Base-by-base conservation (phyloP, 129 eudicot species). In the Artemisia tridentata region DNA sequence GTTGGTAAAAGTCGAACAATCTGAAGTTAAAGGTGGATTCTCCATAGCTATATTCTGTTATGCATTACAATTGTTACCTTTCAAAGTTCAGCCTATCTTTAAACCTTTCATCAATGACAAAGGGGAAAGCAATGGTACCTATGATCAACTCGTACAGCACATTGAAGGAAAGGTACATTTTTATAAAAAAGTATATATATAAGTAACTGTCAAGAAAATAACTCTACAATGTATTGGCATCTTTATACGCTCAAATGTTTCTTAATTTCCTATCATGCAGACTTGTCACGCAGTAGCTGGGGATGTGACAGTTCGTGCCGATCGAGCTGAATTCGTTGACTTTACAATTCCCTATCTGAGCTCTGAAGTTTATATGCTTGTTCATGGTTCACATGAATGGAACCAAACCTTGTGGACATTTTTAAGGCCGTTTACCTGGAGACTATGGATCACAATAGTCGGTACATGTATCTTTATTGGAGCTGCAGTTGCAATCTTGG, bases 1-100 rank as follows among this genome's bases (percentile, higher is more conserved):
- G 43, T 5, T 73, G 2, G 63, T 73, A 14, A 19, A 73, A 31
- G 46, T 73, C 17, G 2, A 63, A 10, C 16, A 63, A 31, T 52
- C 16, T 2, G 53, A 73, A 18, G 63, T 63, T 25, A 38, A 51
- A 73, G 78, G 63, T 38, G 78, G 78, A 50, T 73, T 73, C 63
- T 73, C 71, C 23, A 51, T 73, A 51, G 78, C 78, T 54, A 10
- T 73, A 73, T 73, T 73, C 11, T 73, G 78, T 34, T 47, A 73
- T 34, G 43, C 43, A 7, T 34, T 34, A 34, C 43, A 34, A 34
- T 34, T 34, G 8, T 34, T 34, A 34, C 78, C 78, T 1, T 73
- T 18, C 70, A 51, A 20, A 14, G 62, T 73, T 21, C 45, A 20
- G 10, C 78, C 78, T 10, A 63, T 73, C 63, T 73, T 73, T 45